Conservation (phyloP, 2,329 filamentous ascomycete species). For the Sporothrix humicola region DNA sequence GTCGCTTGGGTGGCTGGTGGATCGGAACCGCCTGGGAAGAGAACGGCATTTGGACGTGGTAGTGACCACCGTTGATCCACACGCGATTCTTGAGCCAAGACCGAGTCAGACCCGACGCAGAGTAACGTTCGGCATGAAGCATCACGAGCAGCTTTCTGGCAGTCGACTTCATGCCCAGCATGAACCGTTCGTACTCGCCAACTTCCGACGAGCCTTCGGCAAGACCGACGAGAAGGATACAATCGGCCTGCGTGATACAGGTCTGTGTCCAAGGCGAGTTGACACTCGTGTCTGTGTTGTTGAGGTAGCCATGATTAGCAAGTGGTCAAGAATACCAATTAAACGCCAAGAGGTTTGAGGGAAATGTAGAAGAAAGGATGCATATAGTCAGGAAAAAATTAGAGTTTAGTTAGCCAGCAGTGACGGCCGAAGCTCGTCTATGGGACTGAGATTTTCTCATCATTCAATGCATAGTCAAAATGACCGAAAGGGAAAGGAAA, state of each 20-base stretch:
- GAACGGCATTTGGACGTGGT: conserved; percentile 96
- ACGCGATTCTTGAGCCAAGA: conserved; percentile 90
- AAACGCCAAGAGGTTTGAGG: background rate
- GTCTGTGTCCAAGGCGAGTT: conserved; percentile 99
- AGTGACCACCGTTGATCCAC: conserved; percentile 98
- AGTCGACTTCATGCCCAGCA: conserved; percentile 96
- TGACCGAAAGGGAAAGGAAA: background rate
- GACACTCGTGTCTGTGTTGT: conserved; percentile 78
- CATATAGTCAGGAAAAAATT: conserved; percentile 68
- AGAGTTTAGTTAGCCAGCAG: conserved; percentile 66
- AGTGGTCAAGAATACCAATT: background rate
- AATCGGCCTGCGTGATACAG: conserved; percentile 95
- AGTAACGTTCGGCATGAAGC: conserved; percentile 87
- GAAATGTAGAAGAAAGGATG: background rate
- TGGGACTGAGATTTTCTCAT: conserved; percentile 59
- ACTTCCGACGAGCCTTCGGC: conserved; percentile 89
- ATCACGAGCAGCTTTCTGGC: conserved; percentile 91
- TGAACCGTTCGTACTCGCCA: conserved; percentile 94
- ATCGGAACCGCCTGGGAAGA: conserved; percentile 76
- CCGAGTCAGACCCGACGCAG: conserved; percentile 79
- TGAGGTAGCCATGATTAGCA: conserved; percentile 22
- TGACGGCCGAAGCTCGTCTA: conserved; percentile 55
- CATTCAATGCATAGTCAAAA: conserved; percentile 47
- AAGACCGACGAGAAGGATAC: conserved; percentile 88
- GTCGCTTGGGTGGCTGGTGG: conserved; percentile 74